Base-by-base conservation (phyloP, 306 rosid species). In the Cucurbita pepo region DNA sequence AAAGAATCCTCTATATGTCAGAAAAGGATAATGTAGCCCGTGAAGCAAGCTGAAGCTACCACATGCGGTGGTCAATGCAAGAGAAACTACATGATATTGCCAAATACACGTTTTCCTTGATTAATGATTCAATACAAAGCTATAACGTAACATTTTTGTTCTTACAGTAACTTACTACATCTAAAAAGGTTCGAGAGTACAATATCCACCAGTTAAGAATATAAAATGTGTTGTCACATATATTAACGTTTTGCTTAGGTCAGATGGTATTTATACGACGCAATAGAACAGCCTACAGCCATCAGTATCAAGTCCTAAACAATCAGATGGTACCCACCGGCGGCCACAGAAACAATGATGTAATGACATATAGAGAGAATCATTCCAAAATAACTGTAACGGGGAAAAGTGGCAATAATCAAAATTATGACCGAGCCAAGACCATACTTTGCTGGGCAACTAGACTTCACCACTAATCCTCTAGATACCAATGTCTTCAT, bases 391-490 rank as follows among this genome's bases (percentile, higher is more conserved):
- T 41, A 66, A 37, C 30, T 2, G 75, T 19, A 12, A 45, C 5
- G 10, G n/a, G 22, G 40, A 16, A 8, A 76, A 45, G 7, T 36
- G 41, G 70, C 7, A 22, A 47, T 67, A 56, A 6, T 13, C 22
- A 67, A 13, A 22, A 6, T 1, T 67, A 44, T 74, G 45, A 79
- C 22, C 50, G 66, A 21, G 44, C 72, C 73, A 65, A 40, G 10
- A 45, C 15, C 89, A 76, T 94, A 90, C 97, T 90, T 94, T 62
- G 97, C 96, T 10, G 97, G 98, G 80, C 91, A 83, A 77, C 87
- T 90, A 61, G 98, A 94, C 80, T 89, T 90, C 61, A 85, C 89
- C 80, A 83, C 95, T 54, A 94, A 84, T 80, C 96, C 91, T 81
- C 87, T 90, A 47, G 81, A 62, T 79, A 90, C 72, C 81, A 94